Base-by-base conservation (phyloP, 2,329 filamentous ascomycete genomes). In the Talaromyces islandicus region DNA sequence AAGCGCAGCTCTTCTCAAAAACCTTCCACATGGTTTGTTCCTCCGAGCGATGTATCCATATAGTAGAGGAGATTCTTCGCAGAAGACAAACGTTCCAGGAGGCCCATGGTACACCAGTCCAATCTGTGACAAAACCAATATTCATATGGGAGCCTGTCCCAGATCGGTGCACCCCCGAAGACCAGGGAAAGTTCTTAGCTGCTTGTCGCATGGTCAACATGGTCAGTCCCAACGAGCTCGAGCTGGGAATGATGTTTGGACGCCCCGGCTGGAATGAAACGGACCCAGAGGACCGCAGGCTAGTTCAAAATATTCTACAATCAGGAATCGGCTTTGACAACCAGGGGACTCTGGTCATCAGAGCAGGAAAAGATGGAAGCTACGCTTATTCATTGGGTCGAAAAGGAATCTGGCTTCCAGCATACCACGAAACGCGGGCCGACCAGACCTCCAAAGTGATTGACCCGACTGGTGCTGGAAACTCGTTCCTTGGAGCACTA, bases 101-200 rank as follows among this genome's bases (percentile, higher is more conserved):
- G 14, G 62, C 63, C 46, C 67, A 69, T 48, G 59, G 70, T 59
- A 50, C 73, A 14, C 63, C 73, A 25, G 48, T 55, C 0, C 62
- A 66, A 4, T 80, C 79, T 65, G 68, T 78, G 0, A 17, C 25
- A 21, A 83, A 83, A 54, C 90, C 92, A 1, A 75, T 92, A 7
- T 91, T 97, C 71, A 85, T 97, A 57, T 99, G 93, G 93, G 94
- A 99, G 72, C 94, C 94, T 0, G 90, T 97, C 1, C 94, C 94
- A 1, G 91, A 97, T 73, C 82, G 91, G 1, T 97, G 92, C 73
- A 88, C 84, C 0, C 87, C 91, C 0, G 85, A 86, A 35, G 81
- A 88, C 63, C 72, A 84, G 21, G 70, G 78, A 0, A 81, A 78
- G 21, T 84, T 84, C 59, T 71, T 81, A 21, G 72, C 78, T 59